A percentile compares a stretch with the other conserved stretches of the same genome.
Conservation (phyloP, 768 basidiomycete genomes). For the Rhodotorula toruloides region DNA sequence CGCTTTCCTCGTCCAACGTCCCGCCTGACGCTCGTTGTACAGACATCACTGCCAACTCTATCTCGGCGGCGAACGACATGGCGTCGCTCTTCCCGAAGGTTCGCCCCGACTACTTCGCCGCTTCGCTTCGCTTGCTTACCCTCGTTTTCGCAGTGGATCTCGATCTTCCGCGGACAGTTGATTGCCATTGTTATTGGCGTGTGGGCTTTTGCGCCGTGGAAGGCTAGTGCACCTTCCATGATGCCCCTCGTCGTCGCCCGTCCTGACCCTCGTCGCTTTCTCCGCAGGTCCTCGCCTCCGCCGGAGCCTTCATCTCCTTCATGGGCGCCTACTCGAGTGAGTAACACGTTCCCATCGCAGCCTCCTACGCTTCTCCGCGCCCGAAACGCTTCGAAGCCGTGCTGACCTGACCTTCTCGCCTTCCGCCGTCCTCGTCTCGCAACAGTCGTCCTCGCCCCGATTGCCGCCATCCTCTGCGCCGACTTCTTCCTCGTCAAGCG, state of each 20-base stretch:
- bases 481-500: constrained; percentile 73
- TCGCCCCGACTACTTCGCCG: neutral
- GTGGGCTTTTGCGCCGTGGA: constrained; percentile 34
- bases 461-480: constrained; percentile 67
- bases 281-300: constrained; percentile 32
- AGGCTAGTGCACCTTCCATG: no score
- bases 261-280: no score
- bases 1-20: neutral
- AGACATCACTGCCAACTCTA: constrained; percentile 34
- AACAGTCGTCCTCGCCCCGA: constrained; percentile 70
- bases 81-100: constrained; percentile 41
- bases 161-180: constrained; percentile 37
- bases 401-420: no score
- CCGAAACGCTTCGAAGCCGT: no score
- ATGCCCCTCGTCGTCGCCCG: no score
- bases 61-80: constrained; percentile 36
- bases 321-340: constrained; percentile 2
- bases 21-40: no score
- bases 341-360: no score
- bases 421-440: no score
- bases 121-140: neutral
- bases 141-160: constrained; percentile 11
- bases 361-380: no score
- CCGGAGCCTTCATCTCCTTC: constrained; percentile 24
- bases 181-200: constrained; percentile 72